Evolutionary conservation across 2,329 filamentous ascomycete species (phyloP).

Genomic region (Penicillium hesseltinei): DNA sequence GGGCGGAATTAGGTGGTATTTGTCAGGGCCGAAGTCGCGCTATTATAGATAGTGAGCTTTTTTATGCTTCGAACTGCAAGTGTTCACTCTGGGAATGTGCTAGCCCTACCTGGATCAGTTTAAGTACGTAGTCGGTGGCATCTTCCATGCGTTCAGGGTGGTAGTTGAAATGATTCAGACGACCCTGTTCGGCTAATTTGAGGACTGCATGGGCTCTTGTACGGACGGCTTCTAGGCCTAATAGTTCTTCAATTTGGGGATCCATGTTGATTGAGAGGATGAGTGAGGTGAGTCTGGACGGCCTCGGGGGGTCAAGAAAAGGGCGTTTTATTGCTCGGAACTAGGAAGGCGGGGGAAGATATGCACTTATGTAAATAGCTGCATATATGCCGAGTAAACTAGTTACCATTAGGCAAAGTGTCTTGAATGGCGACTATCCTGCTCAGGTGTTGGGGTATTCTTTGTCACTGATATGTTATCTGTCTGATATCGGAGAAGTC

Average conservation of each 20-base stretch:
- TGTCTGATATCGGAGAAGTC: neutral
- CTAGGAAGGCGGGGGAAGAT: conserved; percentile 1
- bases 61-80: neutral
- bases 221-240: conserved; percentile 32
- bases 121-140: conserved; percentile 45
- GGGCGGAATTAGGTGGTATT: conserved; percentile 50
- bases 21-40: conserved; percentile 54
- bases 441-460: neutral
- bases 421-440: neutral
- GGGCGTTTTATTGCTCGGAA: neutral
- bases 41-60: conserved; percentile 22
- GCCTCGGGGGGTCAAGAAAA: neutral
- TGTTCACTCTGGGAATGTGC: neutral
- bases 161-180: conserved; percentile 46
- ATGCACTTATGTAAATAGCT: conserved; percentile 9
- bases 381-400: neutral
- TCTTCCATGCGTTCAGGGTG: conserved; percentile 39
- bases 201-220: conserved; percentile 27
- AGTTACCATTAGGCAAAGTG: neutral
- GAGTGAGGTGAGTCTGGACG: neutral
- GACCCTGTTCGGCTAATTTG: conserved; percentile 39
- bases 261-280: conserved; percentile 13
- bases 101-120: conserved; percentile 43
- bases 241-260: conserved; percentile 26
- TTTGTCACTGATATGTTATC: conserved; percentile 8